phyloP scores from a whole-genome alignment of 202 grass and related monocot genomes.

The Hordeum pubiflorum region DNA sequence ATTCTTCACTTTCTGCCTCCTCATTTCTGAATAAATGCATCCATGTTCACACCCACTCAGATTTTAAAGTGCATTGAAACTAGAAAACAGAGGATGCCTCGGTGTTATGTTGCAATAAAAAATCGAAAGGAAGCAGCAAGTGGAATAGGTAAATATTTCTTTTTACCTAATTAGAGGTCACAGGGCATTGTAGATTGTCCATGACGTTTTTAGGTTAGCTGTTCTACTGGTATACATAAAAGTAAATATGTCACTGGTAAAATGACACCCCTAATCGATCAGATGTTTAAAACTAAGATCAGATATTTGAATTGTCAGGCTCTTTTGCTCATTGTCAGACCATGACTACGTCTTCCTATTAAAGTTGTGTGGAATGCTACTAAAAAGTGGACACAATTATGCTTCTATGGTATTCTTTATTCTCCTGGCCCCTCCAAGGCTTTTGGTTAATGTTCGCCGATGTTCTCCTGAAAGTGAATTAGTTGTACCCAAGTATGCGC shows the following conservation, averaged over 20 bases:
- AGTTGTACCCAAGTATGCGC: no score
- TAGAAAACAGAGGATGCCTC: no score
- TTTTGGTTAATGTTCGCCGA: not conserved
- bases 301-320: not conserved
- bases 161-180: not conserved
- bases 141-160: not conserved
- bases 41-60: no score
- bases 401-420: not conserved
- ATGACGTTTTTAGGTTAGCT: not conserved
- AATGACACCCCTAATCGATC: not conserved
- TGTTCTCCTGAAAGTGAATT: not conserved
- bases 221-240: not conserved
- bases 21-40: no score
- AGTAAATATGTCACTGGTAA: not conserved
- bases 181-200: not conserved
- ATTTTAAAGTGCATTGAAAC: no score
- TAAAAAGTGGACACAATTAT: not conserved
- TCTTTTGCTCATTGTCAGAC: no score
- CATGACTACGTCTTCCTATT: not conserved
- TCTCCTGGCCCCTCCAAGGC: not conserved
- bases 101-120: no score
- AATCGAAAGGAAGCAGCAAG: no score
- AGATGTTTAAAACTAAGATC: not conserved
- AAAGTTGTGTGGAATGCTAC: not conserved
- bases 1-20: no score